Evolutionary conservation across 495 filamentous ascomycete genomes (phyloP).

Genomic region (Jackrogersella minutella): DNA sequence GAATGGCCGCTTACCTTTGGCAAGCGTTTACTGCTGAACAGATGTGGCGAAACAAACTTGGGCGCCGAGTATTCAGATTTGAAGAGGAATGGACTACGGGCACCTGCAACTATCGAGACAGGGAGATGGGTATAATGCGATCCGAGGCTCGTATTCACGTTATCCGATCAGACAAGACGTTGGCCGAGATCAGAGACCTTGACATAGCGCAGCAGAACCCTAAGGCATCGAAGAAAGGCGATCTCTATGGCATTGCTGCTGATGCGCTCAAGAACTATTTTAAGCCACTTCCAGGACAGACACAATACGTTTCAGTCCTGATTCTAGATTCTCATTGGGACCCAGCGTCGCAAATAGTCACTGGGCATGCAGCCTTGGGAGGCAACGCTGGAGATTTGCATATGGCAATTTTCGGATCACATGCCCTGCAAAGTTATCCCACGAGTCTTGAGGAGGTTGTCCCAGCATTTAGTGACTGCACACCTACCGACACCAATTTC

Average conservation of each 20-base stretch:
- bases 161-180: slow-evolving; percentile 80
- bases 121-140: slow-evolving; percentile 72
- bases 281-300: slow-evolving; percentile 74
- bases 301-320: slow-evolving; percentile 83
- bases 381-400: slow-evolving; percentile 74
- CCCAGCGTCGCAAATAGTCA: slow-evolving; percentile 68
- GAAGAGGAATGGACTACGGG: slow-evolving; percentile 93
- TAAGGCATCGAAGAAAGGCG: slow-evolving; percentile 69
- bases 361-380: slow-evolving; percentile 80
- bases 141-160: slow-evolving; percentile 90
- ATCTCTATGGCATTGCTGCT: slow-evolving; percentile 75
- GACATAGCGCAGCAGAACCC: slow-evolving; percentile 82
- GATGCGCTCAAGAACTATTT: slow-evolving; percentile 81
- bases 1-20: slow-evolving; percentile 93
- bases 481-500: slow-evolving; percentile 79
- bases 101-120: slow-evolving; percentile 75
- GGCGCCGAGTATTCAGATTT: slow-evolving; percentile 83
- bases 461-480: slow-evolving; percentile 86
- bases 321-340: slow-evolving; percentile 92
- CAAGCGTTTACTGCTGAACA: slow-evolving; percentile 95
- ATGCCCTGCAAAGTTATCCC: slow-evolving; percentile 87
- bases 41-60: slow-evolving; percentile 87
- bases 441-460: slow-evolving; percentile 84
- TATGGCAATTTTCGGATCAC: slow-evolving; percentile 88
- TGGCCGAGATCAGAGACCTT: slow-evolving; percentile 80